Conservation (phyloP, 768 basidiomycete genomes). For the Tulasnella sp. region DNA sequence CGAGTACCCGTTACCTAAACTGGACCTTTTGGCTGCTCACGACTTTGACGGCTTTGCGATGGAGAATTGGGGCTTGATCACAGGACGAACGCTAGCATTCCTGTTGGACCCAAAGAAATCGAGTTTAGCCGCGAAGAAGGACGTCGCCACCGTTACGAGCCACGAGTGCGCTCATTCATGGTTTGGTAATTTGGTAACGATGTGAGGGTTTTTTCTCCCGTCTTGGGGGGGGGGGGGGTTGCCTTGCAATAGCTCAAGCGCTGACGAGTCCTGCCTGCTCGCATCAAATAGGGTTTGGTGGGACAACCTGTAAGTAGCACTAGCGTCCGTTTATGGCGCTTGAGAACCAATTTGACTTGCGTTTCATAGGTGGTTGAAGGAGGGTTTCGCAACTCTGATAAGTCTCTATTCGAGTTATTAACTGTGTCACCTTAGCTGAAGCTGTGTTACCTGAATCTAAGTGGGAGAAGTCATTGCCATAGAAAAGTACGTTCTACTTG, state of each 20-base stretch:
- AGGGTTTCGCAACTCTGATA: slow-evolving; percentile 85
- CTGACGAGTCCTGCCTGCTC: not conserved
- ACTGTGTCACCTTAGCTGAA: not conserved
- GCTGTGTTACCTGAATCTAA: slow-evolving; percentile 43
- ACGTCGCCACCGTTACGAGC: slow-evolving; percentile 72
- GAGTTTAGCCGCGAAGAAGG: slow-evolving; percentile 74
- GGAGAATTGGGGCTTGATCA: slow-evolving; percentile 96
- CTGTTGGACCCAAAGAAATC: slow-evolving; percentile 69
- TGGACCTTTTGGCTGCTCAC: slow-evolving; percentile 86
- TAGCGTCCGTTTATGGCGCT: not conserved
- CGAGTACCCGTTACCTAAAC: slow-evolving; percentile 89
- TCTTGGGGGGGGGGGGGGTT: slow-evolving; percentile 38
- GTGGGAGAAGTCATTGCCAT: slow-evolving; percentile 88
- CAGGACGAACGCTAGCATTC: slow-evolving; percentile 80
- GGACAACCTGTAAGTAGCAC: slow-evolving; percentile 60
- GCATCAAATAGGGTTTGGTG: slow-evolving; percentile 78
- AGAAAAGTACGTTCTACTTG: slow-evolving; percentile 55
- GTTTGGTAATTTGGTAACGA: slow-evolving; percentile 41
- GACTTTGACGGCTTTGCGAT: slow-evolving; percentile 92
- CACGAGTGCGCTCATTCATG: slow-evolving; percentile 49
- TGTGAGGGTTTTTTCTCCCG: slow-evolving; percentile 54
- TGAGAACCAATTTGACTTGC: not conserved
- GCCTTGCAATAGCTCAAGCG: not conserved
- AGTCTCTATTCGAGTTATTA: slow-evolving; percentile 38
- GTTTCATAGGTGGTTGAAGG: slow-evolving; percentile 37